A percentile compares a stretch with the other conserved stretches of the same genome.
phyloP scores from a whole-genome alignment of 257 asterid species.

The Solanum neorickii region DNA sequence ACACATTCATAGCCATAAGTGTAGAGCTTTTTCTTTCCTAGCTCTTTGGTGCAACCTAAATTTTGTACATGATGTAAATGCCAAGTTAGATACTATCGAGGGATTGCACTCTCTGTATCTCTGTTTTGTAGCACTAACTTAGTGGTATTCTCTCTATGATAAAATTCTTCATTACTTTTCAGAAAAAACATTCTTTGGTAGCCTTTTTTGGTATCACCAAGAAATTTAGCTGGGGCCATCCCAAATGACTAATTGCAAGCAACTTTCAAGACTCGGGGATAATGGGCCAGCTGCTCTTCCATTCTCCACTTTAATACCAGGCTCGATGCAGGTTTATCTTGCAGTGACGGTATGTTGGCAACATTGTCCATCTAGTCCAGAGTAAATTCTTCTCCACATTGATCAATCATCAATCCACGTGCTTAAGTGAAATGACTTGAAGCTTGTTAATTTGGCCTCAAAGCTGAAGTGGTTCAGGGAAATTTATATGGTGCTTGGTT shows the following conservation, averaged over 20 bases:
- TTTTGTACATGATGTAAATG: neutral
- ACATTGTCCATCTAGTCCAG: neutral
- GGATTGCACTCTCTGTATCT: neutral
- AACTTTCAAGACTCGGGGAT: neutral
- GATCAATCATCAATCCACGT: neutral
- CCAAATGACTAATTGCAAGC: neutral
- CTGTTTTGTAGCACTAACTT: neutral
- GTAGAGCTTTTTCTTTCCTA: neutral
- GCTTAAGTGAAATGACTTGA: neutral
- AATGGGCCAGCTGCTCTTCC: neutral
- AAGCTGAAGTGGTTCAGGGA: neutral
- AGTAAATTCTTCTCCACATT: neutral
- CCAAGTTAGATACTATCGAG: neutral
- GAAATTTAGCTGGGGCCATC: neutral
- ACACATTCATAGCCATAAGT: neutral
- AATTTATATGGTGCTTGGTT: neutral
- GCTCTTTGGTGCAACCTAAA: neutral
- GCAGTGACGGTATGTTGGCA: neutral
- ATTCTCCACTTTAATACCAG: neutral
- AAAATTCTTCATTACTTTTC: neutral
- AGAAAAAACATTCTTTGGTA: neutral
- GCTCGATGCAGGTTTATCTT: neutral
- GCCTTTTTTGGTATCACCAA: neutral
- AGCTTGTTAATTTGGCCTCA: neutral
- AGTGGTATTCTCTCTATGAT: neutral